phyloP scores from a whole-genome alignment of 1,139 yeast genomes.

The Yamadazyma pseudoaaseri region DNA sequence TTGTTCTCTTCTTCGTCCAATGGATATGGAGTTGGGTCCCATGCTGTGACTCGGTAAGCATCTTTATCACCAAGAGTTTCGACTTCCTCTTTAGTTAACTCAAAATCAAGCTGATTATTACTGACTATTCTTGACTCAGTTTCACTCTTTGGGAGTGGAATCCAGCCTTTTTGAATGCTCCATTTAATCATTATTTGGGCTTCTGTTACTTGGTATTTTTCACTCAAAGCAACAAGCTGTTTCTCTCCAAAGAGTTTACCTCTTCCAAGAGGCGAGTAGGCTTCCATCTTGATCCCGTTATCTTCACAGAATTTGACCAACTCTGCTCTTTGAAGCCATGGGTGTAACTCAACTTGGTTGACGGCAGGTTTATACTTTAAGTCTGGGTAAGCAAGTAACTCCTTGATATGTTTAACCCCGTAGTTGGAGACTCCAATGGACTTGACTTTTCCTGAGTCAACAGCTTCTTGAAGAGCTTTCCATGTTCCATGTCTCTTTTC shows the following conservation, averaged over 20 bases:
- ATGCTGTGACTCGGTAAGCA: slow-evolving; percentile 1
- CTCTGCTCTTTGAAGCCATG: too few species aligned
- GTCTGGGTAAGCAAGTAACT: slow-evolving; percentile 46
- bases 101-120: slow-evolving; percentile 52
- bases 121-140: slow-evolving; percentile 55
- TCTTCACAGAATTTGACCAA: slow-evolving; percentile 52
- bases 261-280: slow-evolving; percentile 80
- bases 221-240: slow-evolving; percentile 49
- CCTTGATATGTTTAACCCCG: slow-evolving; percentile 19
- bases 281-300: slow-evolving; percentile 60
- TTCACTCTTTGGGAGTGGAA: slow-evolving; percentile 73
- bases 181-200: slow-evolving; percentile 65
- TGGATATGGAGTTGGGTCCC: slow-evolving; percentile 1
- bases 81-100: slow-evolving; percentile 24
- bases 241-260: slow-evolving; percentile 60
- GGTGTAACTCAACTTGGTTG: too few species aligned
- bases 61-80: slow-evolving; percentile 3
- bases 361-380: too few species aligned
- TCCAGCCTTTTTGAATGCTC: slow-evolving; percentile 59
- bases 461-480: slow-evolving; percentile 32
- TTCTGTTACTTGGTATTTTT: slow-evolving; percentile 51
- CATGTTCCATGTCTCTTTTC: slow-evolving; percentile 33
- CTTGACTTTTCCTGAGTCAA: slow-evolving; percentile 49
- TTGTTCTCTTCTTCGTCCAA: slow-evolving; percentile 1
- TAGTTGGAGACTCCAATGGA: slow-evolving; percentile 82